Evolutionary conservation across 805 yeast genomes (phyloP).

Genomic region (Tetrapisispora iriomotensis): DNA sequence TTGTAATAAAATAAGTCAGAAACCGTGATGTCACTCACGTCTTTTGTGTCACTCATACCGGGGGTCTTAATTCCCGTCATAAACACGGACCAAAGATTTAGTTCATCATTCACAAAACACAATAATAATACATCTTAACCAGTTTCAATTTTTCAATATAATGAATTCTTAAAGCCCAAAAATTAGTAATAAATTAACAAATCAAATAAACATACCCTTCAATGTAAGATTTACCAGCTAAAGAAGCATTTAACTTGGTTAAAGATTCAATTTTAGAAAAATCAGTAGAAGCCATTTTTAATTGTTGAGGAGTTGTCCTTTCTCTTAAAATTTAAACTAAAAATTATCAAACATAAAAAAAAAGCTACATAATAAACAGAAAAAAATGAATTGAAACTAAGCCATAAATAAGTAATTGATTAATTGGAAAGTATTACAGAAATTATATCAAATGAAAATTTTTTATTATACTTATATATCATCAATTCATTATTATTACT

Average conservation of each 20-base stretch:
- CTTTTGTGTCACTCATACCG: constrained; percentile 78
- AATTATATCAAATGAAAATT: no score
- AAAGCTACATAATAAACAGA: no score
- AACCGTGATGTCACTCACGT: constrained; percentile 32
- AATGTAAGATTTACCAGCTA: constrained; percentile 88
- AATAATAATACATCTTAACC: constrained; percentile 39
- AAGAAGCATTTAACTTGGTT: constrained; percentile 67
- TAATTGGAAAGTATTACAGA: no score
- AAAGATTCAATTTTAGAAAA: constrained; percentile 71
- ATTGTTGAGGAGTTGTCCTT: constrained; percentile 1
- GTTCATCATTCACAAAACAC: constrained; percentile 10
- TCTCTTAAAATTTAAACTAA: not conserved
- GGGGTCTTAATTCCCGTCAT: constrained; percentile 95
- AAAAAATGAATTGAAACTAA: no score
- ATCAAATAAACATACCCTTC: constrained; percentile 68
- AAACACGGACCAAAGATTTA: constrained; percentile 18
- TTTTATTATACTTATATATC: no score
- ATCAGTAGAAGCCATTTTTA: constrained; percentile 64
- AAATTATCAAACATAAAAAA: no score
- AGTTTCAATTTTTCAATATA: no score
- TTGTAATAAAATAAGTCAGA: constrained; percentile 22
- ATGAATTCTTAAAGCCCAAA: no score
- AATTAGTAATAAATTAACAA: constrained; percentile 68
- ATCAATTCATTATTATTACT: no score
- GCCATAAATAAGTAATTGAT: no score